Conservation (phyloP, 2,329 filamentous ascomycete species). For the Bipolaris bicolor region DNA sequence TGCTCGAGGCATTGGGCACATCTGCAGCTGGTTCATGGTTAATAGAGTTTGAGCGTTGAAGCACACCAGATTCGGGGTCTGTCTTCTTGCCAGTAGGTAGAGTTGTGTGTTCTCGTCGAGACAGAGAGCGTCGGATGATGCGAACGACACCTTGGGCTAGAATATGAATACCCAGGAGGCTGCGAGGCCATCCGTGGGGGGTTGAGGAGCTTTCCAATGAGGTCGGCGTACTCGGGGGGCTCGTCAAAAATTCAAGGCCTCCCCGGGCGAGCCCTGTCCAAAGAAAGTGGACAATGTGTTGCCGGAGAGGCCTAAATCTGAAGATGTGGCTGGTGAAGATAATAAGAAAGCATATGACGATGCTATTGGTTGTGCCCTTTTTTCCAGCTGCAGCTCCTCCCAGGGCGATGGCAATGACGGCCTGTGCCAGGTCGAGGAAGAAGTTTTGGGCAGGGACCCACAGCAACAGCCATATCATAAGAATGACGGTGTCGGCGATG, state of each 20-base stretch:
- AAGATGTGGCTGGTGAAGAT: conserved; percentile 61
- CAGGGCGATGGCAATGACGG: conserved; percentile 88
- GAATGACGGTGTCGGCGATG: conserved; percentile 80
- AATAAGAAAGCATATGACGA: conserved; percentile 73
- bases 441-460: conserved; percentile 88
- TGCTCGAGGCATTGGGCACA: conserved; percentile 51
- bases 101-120: conserved; percentile 44
- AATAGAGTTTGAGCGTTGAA: conserved; percentile 43
- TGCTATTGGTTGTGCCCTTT: conserved; percentile 72
- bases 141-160: conserved; percentile 74
- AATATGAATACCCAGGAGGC: conserved; percentile 75
- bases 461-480: conserved; percentile 85
- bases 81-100: conserved; percentile 48
- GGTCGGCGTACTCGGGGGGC: conserved; percentile 45
- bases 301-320: conserved; percentile 59
- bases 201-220: conserved; percentile 46
- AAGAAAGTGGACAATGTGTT: conserved; percentile 49
- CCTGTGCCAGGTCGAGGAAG: conserved; percentile 87
- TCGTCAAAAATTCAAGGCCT: conserved; percentile 49
- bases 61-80: conserved; percentile 66
- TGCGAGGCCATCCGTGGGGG: conserved; percentile 70
- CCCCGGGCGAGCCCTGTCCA: conserved; percentile 50
- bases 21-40: conserved; percentile 58
- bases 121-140: conserved; percentile 63
- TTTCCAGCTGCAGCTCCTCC: conserved; percentile 78